Percentiles rank a stretch among this genome's conserved stretches.
phyloP scores from a whole-genome alignment of 2,329 filamentous ascomycete genomes.

The Diaporthe humulicola region DNA sequence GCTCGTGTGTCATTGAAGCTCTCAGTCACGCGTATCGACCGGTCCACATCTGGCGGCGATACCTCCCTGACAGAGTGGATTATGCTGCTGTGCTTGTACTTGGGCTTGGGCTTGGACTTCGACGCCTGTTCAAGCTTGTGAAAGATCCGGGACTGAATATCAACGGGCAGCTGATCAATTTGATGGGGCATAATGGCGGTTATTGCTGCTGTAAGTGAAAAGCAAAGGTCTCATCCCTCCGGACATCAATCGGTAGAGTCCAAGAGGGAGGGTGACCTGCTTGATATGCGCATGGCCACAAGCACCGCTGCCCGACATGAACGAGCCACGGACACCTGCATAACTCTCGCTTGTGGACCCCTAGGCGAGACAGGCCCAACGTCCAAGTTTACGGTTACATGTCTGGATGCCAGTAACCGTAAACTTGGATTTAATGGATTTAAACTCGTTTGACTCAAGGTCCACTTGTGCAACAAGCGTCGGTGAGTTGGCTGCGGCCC shows the following conservation, averaged over 20 bases:
- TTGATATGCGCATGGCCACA: slow-evolving; percentile 18
- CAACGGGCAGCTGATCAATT: slow-evolving; percentile 20
- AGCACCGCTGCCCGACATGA: slow-evolving; percentile 24
- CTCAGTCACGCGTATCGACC: slow-evolving; percentile 32
- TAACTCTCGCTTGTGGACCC: slow-evolving; percentile 20
- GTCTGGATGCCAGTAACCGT: slow-evolving; percentile 9
- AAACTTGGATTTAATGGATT: slow-evolving; percentile 2
- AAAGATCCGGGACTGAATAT: slow-evolving; percentile 19
- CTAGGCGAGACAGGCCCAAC: slow-evolving; percentile 15
- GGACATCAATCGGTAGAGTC: not conserved
- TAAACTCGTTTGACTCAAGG: slow-evolving; percentile 1
- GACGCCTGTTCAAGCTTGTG: slow-evolving; percentile 21
- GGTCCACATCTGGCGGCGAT: slow-evolving; percentile 5
- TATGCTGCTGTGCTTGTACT: not conserved
- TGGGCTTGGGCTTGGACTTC: not conserved
- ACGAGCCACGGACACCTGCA: slow-evolving; percentile 25
- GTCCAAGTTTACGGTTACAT: slow-evolving; percentile 13
- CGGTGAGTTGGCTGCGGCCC: not conserved
- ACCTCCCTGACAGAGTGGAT: slow-evolving; percentile 18
- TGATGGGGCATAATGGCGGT: slow-evolving; percentile 20
- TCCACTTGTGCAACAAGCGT: not conserved
- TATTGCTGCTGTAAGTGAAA: not conserved
- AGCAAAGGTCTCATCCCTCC: not conserved
- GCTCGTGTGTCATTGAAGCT: slow-evolving; percentile 29
- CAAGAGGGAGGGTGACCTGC: slow-evolving; percentile 16